Base-by-base conservation (phyloP, 768 basidiomycete genomes). In the Exsudoporus frostii region DNA sequence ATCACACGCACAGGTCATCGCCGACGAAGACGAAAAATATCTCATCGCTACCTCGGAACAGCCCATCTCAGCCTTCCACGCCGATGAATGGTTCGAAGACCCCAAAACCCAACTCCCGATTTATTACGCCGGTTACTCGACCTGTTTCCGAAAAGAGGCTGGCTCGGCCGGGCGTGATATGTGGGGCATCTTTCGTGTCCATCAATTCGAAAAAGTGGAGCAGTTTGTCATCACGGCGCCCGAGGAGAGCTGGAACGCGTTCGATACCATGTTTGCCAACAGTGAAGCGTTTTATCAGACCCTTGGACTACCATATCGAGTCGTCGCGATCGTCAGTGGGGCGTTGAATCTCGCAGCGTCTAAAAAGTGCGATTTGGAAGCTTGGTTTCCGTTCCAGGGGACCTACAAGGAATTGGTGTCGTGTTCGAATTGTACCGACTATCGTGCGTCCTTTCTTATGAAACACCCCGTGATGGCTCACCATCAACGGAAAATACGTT, bases 131-230 rank as follows among this genome's bases (percentile, higher is more conserved):
- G 88, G 89, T 20, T 91, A 87, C 70, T 91, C 87, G 64, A 98
- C 96, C 15, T 98, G 96, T 71, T 99, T 99, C 87, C 86, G 97
- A 27, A 98, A 98, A 74, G 97, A 99, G 75, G 97, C 97, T 3
- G 97, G 97, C 32, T 90, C 93, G 3, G 93, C 93, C 8, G 97
- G 97, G 4, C 88, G 93, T 50, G 97, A 99, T 62, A 98, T 96
- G 80, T 98, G 97, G 94, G 97, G 97, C 52, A 98, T 98, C 73
- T 99, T 99, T 85, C 91, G 97, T 22, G 96, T 99, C 50, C 97
- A 99, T 68, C 97, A 99, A 73, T 99, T 99, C 60, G 97, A 99
- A 75, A 99, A 99, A 77, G 82, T 99, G 48, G 97, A 99, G 69
- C 85, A 98, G 77, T 98, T 98, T 73, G 86, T 89, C 75, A 81